Conservation (phyloP, 1,139 yeast species). For the Trichomonascaceae sp. region DNA sequence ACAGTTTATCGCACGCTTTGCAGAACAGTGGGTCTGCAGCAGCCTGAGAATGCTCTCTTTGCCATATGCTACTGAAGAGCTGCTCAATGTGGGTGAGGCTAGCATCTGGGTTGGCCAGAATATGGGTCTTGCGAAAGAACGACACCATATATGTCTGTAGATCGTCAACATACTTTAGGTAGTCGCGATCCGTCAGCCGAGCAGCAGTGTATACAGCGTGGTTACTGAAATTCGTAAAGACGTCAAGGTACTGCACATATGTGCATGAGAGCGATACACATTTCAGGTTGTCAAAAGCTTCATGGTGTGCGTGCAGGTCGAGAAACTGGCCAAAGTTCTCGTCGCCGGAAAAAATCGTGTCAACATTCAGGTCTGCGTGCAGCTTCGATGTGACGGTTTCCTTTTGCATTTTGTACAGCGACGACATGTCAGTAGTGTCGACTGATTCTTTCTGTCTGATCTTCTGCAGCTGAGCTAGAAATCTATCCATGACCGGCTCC, state of each 20-base stretch:
- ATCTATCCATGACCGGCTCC: slow-evolving; percentile 24
- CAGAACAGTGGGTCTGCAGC: slow-evolving; percentile 32
- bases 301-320: slow-evolving; percentile 42
- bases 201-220: slow-evolving; percentile 11
- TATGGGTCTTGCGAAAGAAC: slow-evolving; percentile 37
- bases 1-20: slow-evolving; percentile 47
- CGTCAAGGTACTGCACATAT: slow-evolving; percentile 41
- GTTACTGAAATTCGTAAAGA: slow-evolving; percentile 30
- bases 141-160: slow-evolving; percentile 34
- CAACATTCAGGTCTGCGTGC: slow-evolving; percentile 37
- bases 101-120: slow-evolving; percentile 33
- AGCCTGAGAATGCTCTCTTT: slow-evolving; percentile 3
- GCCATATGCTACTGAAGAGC: slow-evolving; percentile 21
- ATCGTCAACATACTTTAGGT: slow-evolving; percentile 32
- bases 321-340: slow-evolving; percentile 56
- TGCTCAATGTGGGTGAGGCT: slow-evolving; percentile 25
- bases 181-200: slow-evolving; percentile 23
- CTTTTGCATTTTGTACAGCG: no score
- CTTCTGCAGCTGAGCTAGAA: slow-evolving; percentile 31
- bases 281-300: slow-evolving; percentile 36
- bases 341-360: slow-evolving; percentile 38
- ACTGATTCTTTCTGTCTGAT: slow-evolving; percentile 19
- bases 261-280: slow-evolving; percentile 20
- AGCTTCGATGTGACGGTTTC: no score
- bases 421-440: slow-evolving; percentile 5